phyloP scores from a whole-genome alignment of 768 basidiomycete species.

The Austroboletus eburneus region DNA sequence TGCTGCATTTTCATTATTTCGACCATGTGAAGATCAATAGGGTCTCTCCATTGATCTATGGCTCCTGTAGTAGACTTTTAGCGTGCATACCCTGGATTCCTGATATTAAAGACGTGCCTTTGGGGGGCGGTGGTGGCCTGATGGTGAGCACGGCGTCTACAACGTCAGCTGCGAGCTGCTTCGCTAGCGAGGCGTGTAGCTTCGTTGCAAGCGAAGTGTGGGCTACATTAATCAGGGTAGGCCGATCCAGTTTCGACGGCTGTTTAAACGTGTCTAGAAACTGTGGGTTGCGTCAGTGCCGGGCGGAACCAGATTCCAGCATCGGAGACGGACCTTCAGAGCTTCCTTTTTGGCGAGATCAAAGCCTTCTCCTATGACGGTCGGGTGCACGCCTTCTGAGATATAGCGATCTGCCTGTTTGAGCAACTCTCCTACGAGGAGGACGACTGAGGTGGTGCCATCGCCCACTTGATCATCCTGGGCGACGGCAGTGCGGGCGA shows the following conservation, averaged over 20 bases:
- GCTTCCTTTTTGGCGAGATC: conserved; percentile 98
- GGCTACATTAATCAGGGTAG: conserved; percentile 90
- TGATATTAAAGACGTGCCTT: conserved; percentile 42
- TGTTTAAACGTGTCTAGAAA: conserved; percentile 92
- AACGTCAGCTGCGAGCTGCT: conserved; percentile 84
- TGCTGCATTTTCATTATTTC: conserved; percentile 99
- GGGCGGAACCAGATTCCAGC: conserved; percentile 7
- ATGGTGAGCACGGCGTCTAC: conserved; percentile 95
- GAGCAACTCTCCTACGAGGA: conserved; percentile 91
- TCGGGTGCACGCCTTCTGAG: conserved; percentile 96
- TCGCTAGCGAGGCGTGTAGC: conserved; percentile 75
- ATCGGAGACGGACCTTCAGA: conserved; percentile 56
- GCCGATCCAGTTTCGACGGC: conserved; percentile 71
- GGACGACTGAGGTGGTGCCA: conserved; percentile 95
- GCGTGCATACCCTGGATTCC: conserved; percentile 24
- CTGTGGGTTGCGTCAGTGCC: conserved; percentile 39
- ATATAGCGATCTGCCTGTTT: conserved; percentile 98
- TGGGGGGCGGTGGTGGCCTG: conserved; percentile 58
- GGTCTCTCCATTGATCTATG: conserved; percentile 71
- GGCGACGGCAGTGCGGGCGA: conserved; percentile 95
- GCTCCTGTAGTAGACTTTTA: conserved; percentile 41
- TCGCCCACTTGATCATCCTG: conserved; percentile 99
- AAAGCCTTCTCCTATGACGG: conserved; percentile 91
- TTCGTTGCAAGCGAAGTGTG: conserved; percentile 96
- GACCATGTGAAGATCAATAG: conserved; percentile 98